Evolutionary conservation across 805 yeast species (phyloP), one percentile per base, ranked within the genome.

Genomic region (Torulaspora delbrueckii): DNA sequence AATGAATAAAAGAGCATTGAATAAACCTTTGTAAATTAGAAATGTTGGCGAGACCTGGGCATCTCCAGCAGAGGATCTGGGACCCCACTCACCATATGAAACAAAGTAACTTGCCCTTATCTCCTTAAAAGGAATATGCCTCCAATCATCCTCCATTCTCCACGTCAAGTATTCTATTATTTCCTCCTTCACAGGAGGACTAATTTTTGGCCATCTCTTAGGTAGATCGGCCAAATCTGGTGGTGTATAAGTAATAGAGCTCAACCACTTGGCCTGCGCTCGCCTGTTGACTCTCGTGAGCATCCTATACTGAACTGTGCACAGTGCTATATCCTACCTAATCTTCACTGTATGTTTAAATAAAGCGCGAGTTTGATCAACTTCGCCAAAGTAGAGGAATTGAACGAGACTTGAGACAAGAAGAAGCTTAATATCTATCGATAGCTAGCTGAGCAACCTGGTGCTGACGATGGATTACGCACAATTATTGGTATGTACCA

Each of bases 31-130:
- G 42, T 57, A 48, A 7, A 57, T 39, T 7, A 60, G 16, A 47
- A 46, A 54, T 1, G 52, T 33, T 10, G 54, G 53, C 19, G 50
- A 37, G 1, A 40, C 25, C 19, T 40, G 40, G 4, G 24, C 37
- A 14, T 35, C 32, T 26, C 42, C 48, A 1, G 42, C n/a, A 4
- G 40, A 22, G 3, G 42, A 34, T 43, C 42, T 50, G 8, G 71
- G 71, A 1, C 74, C 74, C 67, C 69, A 68, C 9, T 56, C 52
- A 1, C 75, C 75, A 40, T 53, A 71, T 8, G 67, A 63, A 12
- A 70, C 55, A 51, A 58, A 67, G 47, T 70, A 69, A 5, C 63
- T 49, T 1, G 67, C 65, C 36, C 46, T 51, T 38, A 57, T 52
- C 39, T 71, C 74, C 1, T 50, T 47, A 1, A 8, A 16, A 2